Base-by-base conservation (phyloP, 1,284 basidiomycete species). In the Leccinum pallidistipes region DNA sequence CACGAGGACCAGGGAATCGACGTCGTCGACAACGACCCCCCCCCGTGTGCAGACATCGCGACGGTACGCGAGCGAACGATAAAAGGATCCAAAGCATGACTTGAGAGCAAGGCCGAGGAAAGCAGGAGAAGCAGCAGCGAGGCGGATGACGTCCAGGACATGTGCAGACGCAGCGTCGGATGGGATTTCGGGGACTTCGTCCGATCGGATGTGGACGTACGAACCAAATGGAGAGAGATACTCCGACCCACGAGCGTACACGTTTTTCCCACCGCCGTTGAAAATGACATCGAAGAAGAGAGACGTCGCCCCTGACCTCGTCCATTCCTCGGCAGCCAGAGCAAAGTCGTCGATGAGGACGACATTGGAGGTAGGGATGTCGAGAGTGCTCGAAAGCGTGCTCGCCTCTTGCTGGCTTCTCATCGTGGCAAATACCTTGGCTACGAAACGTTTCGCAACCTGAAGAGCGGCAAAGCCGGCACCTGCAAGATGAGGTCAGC, bases 241-340 rank as follows among this genome's bases (percentile, higher is more conserved):
- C 21, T 73, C 63, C 0, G 43, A 56, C 2, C 68, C 66, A 32
- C 57, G 59, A 21, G 70, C 59, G 24, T 65, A 73, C 10, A 38
- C 50, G 5, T 45, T 63, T 31, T 63, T 66, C 11, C 73, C 70
- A 3, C 66, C 40, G 6, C 60, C 59, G 36, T 74, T 72, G 61
- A 73, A 69, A 47, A 72, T 58, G 34, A 66, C 27, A 11, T 72
- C 68, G n/a, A n/a, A n/a, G 31, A 74, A 72, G 4, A 66, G 58
- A 32, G 65, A 57, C 9, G 66, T 3, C 0, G 38, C 21, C 12
- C 68, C 64, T 8, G 62, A 56, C 36, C 58, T 62, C 6, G 64
- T 47, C 69, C 69, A 70, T 6, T 56, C 58, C 7, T 57, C 16
- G 0, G 32, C 6, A 2, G 55, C 56, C 29, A 68, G 40, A 3